Conservation (phyloP, 352 stramenopile species). For the Albugo candida region DNA sequence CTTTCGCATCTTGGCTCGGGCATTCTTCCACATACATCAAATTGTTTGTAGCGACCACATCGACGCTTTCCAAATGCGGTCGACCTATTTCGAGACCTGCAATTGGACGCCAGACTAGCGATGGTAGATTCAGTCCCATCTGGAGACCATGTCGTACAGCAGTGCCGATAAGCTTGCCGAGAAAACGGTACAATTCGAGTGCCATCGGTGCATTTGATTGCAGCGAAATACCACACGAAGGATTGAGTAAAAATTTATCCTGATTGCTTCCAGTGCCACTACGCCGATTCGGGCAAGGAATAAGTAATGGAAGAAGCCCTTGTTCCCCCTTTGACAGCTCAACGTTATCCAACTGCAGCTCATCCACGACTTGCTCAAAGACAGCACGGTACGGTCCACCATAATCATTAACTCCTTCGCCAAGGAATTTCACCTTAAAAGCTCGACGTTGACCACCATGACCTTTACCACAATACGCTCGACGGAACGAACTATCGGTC, state of each 20-base stretch:
- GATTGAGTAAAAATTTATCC: conserved; percentile 84
- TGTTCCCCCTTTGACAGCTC: conserved; percentile 72
- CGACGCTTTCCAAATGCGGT: conserved; percentile 59
- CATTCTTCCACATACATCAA: conserved; percentile 42
- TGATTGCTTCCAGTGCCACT: conserved; percentile 77
- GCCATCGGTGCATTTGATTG: conserved; percentile 76
- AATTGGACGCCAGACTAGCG: conserved; percentile 73
- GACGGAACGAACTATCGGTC: conserved; percentile 86
- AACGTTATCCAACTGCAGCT: conserved; percentile 85
- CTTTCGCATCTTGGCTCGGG: conserved; percentile 11
- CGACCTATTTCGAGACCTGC: conserved; percentile 53
- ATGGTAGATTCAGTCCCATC: conserved; percentile 82
- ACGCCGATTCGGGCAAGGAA: conserved; percentile 77
- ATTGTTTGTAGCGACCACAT: conserved; percentile 53
- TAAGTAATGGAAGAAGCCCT: conserved; percentile 68
- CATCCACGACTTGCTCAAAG: conserved; percentile 92
- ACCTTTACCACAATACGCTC: conserved; percentile 92
- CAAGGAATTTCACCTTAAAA: conserved; percentile 99
- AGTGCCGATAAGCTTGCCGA: conserved; percentile 92
- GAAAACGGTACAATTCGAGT: conserved; percentile 85
- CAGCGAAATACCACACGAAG: conserved; percentile 57
- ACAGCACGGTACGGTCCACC: conserved; percentile 94
- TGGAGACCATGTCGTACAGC: conserved; percentile 90
- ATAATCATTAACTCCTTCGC: conserved; percentile 98
- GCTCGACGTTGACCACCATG: conserved; percentile 93